phyloP scores from a whole-genome alignment of 2,329 filamentous ascomycete genomes.

The Xylariaceae sp. region DNA sequence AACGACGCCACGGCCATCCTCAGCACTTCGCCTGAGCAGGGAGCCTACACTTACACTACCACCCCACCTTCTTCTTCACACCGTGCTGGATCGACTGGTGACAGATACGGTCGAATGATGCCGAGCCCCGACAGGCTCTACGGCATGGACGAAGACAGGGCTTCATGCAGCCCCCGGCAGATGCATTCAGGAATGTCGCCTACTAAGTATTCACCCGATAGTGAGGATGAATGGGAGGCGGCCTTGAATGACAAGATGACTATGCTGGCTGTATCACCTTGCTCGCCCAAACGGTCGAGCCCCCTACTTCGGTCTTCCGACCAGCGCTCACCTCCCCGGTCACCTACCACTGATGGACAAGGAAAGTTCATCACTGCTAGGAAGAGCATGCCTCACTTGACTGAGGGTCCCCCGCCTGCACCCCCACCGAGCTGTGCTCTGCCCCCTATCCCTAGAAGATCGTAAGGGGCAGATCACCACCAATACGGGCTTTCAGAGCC shows the following conservation, averaged over 20 bases:
- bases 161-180: constrained; percentile 15
- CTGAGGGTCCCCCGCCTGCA: constrained; percentile 46
- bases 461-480: constrained; percentile 8
- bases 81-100: not conserved
- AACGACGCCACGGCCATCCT: not conserved
- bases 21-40: constrained; percentile 11
- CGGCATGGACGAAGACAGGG: not conserved
- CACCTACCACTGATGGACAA: constrained; percentile 12
- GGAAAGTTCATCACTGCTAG: constrained; percentile 31
- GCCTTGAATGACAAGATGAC: constrained; percentile 12
- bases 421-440: constrained; percentile 52
- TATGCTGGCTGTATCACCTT: constrained; percentile 14
- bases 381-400: constrained; percentile 48
- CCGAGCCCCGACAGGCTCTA: not conserved
- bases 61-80: not conserved
- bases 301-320: constrained; percentile 20
- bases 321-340: constrained; percentile 9
- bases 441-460: constrained; percentile 45
- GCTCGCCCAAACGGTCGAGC: constrained; percentile 25
- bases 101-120: not conserved
- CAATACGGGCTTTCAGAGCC: constrained; percentile 14
- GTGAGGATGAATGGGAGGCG: constrained; percentile 13
- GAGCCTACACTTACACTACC: not conserved
- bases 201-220: constrained; percentile 11
- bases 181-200: constrained; percentile 13